Evolutionary conservation across 441 rosid species (phyloP), one percentile per base, ranked within the genome.

Genomic region (Bruguiera hainesii): DNA sequence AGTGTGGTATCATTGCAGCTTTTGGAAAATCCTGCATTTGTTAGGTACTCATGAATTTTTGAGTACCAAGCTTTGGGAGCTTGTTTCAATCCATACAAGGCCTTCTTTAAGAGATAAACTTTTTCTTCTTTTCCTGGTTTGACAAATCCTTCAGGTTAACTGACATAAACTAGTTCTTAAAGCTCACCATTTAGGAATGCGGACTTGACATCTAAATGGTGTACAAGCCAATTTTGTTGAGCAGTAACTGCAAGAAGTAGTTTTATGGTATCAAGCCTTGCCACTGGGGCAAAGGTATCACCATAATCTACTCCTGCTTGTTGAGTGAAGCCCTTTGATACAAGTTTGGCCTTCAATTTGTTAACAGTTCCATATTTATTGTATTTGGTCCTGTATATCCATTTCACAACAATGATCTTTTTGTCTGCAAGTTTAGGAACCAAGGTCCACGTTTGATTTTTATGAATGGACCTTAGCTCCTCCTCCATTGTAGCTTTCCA

Each of bases 1-100:
- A 37, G 13, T 1, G 42, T 37, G 15, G 42, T 13, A 37, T 37
- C 42, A 10, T 9, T 37, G 0, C 3, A 8, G 9, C 42, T 37
- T 37, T 0, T 10, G 2, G 0, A 1, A 3, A 37, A 10, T 0
- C 42, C 42, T 1, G 1, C 0, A 2, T 2, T 37, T 1, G 15
- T 10, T 10, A 37, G 0, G 42, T 37, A 37, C 42, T 37, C 3
- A 37, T 37, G 15, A 8, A 10, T 37, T 5, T 10, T 37, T 8
- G 3, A 37, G 15, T 37, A 37, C 42, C 3, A 37, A 10, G 3
- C 3, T 2, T 1, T 9, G 1, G 13, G 6, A 16, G 55, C 20
- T 1, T 50, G 23, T 7, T 50, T 50, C 9, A 50, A 5, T 16
- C 23, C 0, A 7, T 50, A 16, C 0, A 50, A 5, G 1, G 23